phyloP scores from a whole-genome alignment of 106 monocot species.

The Allium sativum region DNA sequence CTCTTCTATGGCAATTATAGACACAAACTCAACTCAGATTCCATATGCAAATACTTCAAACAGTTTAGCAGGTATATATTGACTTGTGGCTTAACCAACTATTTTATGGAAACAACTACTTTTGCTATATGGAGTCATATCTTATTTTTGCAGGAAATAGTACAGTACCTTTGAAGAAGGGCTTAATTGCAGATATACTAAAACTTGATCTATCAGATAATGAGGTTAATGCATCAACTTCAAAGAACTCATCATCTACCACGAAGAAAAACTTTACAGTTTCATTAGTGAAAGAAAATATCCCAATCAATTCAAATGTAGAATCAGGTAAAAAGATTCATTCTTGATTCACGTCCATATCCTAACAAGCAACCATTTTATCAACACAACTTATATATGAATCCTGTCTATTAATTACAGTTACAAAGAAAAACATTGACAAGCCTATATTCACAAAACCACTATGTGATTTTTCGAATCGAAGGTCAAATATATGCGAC shows the following conservation, averaged over 20 bases:
- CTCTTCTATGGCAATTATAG: background rate
- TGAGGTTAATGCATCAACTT: background rate
- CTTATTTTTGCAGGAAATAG: background rate
- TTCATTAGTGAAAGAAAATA: background rate
- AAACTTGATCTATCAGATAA: background rate
- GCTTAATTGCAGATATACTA: background rate
- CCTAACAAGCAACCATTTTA: background rate
- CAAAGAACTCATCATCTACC: background rate
- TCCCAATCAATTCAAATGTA: background rate
- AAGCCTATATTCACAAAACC: slow-evolving; percentile 9
- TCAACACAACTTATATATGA: background rate
- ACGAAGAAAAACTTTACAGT: background rate
- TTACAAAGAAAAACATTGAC: background rate
- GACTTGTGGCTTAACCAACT: no score
- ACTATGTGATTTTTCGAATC: slow-evolving; percentile 19
- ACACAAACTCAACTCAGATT: background rate
- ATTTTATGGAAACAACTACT: no score
- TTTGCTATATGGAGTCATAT: no score
- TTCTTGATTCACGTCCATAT: background rate
- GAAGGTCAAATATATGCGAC: slow-evolving; percentile 26
- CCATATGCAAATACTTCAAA: slow-evolving; percentile 3
- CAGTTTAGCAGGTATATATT: background rate
- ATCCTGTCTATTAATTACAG: background rate
- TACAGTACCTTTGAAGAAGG: background rate
- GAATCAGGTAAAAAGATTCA: background rate